These are phyloP conservation scores for Thalassiosira pacifica DNA, from an alignment of 352 stramenopile species.

Conservation along the genomic window DNA sequence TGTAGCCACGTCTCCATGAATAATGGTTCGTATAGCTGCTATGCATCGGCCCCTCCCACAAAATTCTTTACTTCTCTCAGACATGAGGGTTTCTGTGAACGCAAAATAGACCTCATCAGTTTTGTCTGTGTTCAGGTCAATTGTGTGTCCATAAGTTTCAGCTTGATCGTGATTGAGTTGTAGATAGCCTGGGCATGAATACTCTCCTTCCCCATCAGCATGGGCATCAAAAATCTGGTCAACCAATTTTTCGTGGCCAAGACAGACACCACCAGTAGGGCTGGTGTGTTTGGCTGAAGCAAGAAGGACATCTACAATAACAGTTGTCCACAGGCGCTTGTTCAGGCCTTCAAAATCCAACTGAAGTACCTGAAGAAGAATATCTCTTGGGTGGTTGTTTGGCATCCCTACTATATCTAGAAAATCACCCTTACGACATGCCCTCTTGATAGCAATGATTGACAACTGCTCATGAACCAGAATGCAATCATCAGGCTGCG, in stretches of 20 bases:
- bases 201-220: background rate
- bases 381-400: slow-evolving; percentile 35
- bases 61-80: slow-evolving; percentile 50
- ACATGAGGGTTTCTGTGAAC: slow-evolving; percentile 56
- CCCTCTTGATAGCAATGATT: slow-evolving; percentile 29
- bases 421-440: slow-evolving; percentile 24
- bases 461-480: slow-evolving; percentile 44
- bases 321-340: slow-evolving; percentile 74
- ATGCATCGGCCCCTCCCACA: slow-evolving; percentile 64
- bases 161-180: slow-evolving; percentile 17
- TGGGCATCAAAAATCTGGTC: slow-evolving; percentile 37
- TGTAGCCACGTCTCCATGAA: slow-evolving; percentile 69
- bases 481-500: slow-evolving; percentile 36
- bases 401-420: slow-evolving; percentile 50
- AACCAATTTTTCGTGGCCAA: slow-evolving; percentile 13
- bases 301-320: slow-evolving; percentile 84
- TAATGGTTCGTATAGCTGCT: slow-evolving; percentile 68
- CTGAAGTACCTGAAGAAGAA: slow-evolving; percentile 76
- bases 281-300: slow-evolving; percentile 33
- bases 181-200: slow-evolving; percentile 33
- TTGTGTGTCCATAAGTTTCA: background rate
- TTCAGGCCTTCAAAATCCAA: slow-evolving; percentile 80
- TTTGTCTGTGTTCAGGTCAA: slow-evolving; percentile 25
- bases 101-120: slow-evolving; percentile 37
- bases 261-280: slow-evolving; percentile 13